Conservation (phyloP, 1,284 basidiomycete genomes). For the Termitomyces sp. region DNA sequence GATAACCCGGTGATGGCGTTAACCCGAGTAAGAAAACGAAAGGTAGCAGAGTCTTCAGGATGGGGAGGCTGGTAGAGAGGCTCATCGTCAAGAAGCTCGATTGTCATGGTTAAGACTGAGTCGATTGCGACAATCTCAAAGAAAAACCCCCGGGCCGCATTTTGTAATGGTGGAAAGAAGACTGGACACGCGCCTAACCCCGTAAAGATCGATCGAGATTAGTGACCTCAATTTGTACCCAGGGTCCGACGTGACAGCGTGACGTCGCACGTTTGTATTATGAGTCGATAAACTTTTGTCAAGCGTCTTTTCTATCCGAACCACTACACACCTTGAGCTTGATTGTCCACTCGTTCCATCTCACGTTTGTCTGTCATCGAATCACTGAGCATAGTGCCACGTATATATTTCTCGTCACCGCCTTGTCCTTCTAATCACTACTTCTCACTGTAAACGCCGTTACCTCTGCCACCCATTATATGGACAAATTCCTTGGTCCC, state of each 20-base stretch:
- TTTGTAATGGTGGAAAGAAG: conserved; percentile 6
- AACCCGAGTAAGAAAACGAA: conserved; percentile 51
- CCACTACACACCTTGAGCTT: neutral
- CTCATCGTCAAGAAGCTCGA: conserved; percentile 13
- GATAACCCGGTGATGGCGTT: conserved; percentile 47
- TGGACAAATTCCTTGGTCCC: conserved; percentile 71
- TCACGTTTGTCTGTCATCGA: conserved; percentile 8
- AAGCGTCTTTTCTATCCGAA: conserved; percentile 7
- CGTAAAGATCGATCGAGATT: conserved; percentile 3
- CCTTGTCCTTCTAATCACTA: conserved; percentile 7
- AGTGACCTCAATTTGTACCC: neutral
- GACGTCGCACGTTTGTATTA: conserved; percentile 18
- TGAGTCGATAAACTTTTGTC: conserved; percentile 15
- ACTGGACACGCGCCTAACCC: neutral
- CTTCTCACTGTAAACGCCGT: conserved; percentile 9
- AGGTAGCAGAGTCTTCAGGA: conserved; percentile 45
- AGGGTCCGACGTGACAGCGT: conserved; percentile 12
- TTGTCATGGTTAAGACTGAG: conserved; percentile 8
- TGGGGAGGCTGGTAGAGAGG: conserved; percentile 49
- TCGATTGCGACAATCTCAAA: conserved; percentile 1
- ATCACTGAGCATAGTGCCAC: neutral
- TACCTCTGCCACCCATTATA: conserved; percentile 22
- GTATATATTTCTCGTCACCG: conserved; percentile 8
- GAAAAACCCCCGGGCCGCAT: neutral
- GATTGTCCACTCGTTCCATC: conserved; percentile 7